Conservation (phyloP, 306 rosid genomes). For the Ammopiptanthus mongolicus region DNA sequence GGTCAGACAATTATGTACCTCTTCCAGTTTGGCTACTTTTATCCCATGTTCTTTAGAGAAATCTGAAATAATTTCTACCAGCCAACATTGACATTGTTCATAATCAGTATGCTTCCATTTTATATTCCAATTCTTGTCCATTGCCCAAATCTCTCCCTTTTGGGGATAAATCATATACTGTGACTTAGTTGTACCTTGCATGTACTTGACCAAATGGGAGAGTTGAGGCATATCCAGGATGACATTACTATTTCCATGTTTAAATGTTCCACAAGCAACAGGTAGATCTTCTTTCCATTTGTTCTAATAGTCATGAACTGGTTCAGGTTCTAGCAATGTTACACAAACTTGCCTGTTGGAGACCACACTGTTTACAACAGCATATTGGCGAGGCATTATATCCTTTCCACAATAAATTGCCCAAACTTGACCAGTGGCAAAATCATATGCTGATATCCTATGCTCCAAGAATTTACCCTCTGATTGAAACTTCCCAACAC, state of each 20-base stretch:
- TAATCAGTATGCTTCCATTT: not conserved
- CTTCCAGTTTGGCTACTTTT: conserved; percentile 11
- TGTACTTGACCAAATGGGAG: conserved; percentile 14
- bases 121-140: conserved; percentile 19
- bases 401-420: conserved; percentile 1
- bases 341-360: not conserved
- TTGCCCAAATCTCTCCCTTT: conserved; percentile 20
- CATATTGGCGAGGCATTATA: not conserved
- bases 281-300: not conserved
- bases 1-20: conserved; percentile 1
- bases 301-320: not conserved
- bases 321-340: conserved; percentile 5
- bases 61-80: conserved; percentile 12
- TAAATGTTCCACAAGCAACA: conserved; percentile 12
- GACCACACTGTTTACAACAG: not conserved
- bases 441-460: not conserved
- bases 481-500: not conserved
- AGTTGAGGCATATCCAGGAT: not conserved
- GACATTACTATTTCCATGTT: not conserved
- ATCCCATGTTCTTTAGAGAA: not conserved
- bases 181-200: not conserved
- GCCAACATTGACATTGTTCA: not conserved
- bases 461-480: not conserved
- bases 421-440: conserved; percentile 18
- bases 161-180: conserved; percentile 10